Evolutionary conservation across 164 flowering plant species (phyloP).

Genomic region (Paratinospora sagittata): DNA sequence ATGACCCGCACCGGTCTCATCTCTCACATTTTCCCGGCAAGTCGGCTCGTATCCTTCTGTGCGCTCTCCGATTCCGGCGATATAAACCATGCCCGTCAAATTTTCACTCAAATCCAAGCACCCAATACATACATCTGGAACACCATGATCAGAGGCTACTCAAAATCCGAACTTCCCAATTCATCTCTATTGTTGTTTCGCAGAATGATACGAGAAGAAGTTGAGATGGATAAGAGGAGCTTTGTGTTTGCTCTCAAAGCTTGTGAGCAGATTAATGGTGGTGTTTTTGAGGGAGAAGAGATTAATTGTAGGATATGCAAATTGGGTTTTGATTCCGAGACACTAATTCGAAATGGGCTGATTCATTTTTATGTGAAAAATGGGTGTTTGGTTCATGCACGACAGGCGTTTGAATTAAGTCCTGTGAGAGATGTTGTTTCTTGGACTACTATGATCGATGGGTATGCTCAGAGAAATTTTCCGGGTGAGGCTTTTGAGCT

Average conservation of each 20-base stretch:
- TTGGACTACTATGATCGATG: slow-evolving; percentile 61
- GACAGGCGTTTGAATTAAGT: slow-evolving; percentile 38
- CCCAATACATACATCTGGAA: slow-evolving; percentile 66
- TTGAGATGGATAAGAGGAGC: slow-evolving; percentile 47
- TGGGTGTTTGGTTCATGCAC: slow-evolving; percentile 33
- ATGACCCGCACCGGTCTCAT: slow-evolving; percentile 51
- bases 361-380: slow-evolving; percentile 40
- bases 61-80: slow-evolving; percentile 52
- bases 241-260: slow-evolving; percentile 53
- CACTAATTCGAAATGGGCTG: slow-evolving; percentile 48
- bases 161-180: slow-evolving; percentile 16
- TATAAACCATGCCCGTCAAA: slow-evolving; percentile 33
- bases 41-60: slow-evolving; percentile 52
- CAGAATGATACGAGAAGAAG: slow-evolving; percentile 34
- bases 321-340: slow-evolving; percentile 36
- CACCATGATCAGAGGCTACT: slow-evolving; percentile 56
- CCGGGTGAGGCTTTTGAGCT: slow-evolving; percentile 40
- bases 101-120: slow-evolving; percentile 34
- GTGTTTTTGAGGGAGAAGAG: slow-evolving; percentile 26
- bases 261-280: slow-evolving; percentile 27
- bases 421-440: slow-evolving; percentile 46
- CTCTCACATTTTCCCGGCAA: slow-evolving; percentile 46
- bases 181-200: slow-evolving; percentile 35
- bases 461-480: slow-evolving; percentile 26
- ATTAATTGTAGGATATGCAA: slow-evolving; percentile 40